Percentiles rank a stretch among this genome's conserved stretches.
phyloP scores from a whole-genome alignment of 441 rosid genomes.

The Arabidopsis hybrid region DNA sequence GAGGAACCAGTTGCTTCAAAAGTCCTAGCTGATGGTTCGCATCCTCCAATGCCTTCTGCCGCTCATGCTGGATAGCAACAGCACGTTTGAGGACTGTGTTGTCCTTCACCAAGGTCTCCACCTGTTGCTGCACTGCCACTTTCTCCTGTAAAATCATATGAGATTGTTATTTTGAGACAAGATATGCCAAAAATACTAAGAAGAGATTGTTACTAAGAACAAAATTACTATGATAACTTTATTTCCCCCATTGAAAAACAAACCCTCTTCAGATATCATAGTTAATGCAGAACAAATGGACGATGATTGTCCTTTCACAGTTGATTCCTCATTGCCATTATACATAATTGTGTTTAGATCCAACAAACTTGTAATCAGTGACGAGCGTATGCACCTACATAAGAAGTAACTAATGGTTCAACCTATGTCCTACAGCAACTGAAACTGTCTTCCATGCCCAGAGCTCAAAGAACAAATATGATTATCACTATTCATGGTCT shows the following conservation, averaged over 20 bases:
- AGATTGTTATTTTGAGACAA: slow-evolving; percentile 1
- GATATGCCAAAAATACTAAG: not conserved
- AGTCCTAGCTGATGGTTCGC: slow-evolving; percentile 57
- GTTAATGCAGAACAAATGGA: not conserved
- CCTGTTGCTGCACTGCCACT: slow-evolving; percentile 46
- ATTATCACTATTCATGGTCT: not conserved
- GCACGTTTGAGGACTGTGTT: slow-evolving; percentile 75
- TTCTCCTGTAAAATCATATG: slow-evolving; percentile 35
- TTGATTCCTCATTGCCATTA: not conserved
- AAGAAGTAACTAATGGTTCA: slow-evolving; percentile 1
- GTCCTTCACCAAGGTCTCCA: slow-evolving; percentile 58
- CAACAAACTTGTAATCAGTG: slow-evolving; percentile 4
- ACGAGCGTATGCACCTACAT: not conserved
- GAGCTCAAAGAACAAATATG: slow-evolving; percentile 4
- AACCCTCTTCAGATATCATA: not conserved
- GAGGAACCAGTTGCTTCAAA: slow-evolving; percentile 62
- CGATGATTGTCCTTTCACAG: not conserved
- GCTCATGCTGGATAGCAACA: slow-evolving; percentile 76
- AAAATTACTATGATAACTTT: not conserved
- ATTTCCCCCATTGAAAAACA: not conserved
- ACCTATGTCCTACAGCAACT: slow-evolving; percentile 18
- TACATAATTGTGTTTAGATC: not conserved
- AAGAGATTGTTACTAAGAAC: too few relatives aligned
- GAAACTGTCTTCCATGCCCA: slow-evolving; percentile 1
- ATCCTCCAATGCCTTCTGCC: slow-evolving; percentile 61